Conservation (phyloP, 371 early-diverging fungal species). For the Mitosporidium daphniae region DNA sequence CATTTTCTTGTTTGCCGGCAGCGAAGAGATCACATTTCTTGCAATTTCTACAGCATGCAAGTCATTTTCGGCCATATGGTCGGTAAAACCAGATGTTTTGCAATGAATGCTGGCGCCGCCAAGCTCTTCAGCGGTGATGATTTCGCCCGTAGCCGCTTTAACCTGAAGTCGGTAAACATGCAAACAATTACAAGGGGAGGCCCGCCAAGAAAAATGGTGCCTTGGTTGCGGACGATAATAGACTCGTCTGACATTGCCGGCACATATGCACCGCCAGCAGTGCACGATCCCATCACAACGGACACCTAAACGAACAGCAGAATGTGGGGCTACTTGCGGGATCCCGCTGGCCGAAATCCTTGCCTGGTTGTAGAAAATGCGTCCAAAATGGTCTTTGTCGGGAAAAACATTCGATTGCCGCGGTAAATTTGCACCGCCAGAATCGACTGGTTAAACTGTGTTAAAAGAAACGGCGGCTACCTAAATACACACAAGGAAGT, state of each 20-base stretch:
- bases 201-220: slow-evolving; percentile 81
- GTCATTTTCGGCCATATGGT: slow-evolving; percentile 59
- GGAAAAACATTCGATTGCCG: slow-evolving; percentile 80
- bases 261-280: slow-evolving; percentile 90
- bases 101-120: slow-evolving; percentile 89
- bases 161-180: slow-evolving; percentile 11
- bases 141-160: slow-evolving; percentile 80
- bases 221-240: slow-evolving; percentile 69
- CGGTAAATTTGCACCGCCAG: slow-evolving; percentile 81
- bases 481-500: slow-evolving; percentile 69
- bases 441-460: slow-evolving; percentile 33
- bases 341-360: slow-evolving; percentile 52
- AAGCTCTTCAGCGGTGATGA: slow-evolving; percentile 58
- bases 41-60: slow-evolving; percentile 54
- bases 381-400: slow-evolving; percentile 78
- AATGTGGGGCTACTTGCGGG: slow-evolving; percentile 79
- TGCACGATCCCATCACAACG: slow-evolving; percentile 79
- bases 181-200: slow-evolving; percentile 18
- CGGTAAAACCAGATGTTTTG: slow-evolving; percentile 36
- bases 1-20: slow-evolving; percentile 23
- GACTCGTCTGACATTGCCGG: slow-evolving; percentile 93
- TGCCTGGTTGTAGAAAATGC: slow-evolving; percentile 72
- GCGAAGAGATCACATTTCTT: slow-evolving; percentile 35
- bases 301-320: too few relatives aligned
- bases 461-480: slow-evolving; percentile 7